Evolutionary conservation across 345 rosid genomes (phyloP).

Genomic region (rapeseed (Brassica napus)): Da-Ae NC_063448.1:20072501-20073000

Average conservation of each 20-base stretch:
- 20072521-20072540: neutral
- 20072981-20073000: too few species aligned
- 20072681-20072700: conserved; percentile 48
- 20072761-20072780: neutral
- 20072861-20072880: neutral
- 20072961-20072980: neutral
- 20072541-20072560: neutral
- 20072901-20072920: neutral
- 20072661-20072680: conserved; percentile 15
- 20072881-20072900: neutral
- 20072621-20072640: conserved; percentile 53
- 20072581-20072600: conserved; percentile 53
- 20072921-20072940: neutral
- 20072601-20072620: conserved; percentile 49
- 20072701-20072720: conserved; percentile 66
- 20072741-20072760: neutral
- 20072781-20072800: neutral
- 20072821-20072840: neutral
- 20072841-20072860: neutral
- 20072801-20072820: neutral
- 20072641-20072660: conserved; percentile 41
- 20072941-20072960: neutral
- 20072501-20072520: neutral
- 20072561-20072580: conserved; percentile 50
- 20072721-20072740: conserved; percentile 48